These are phyloP conservation scores for Porcisia deanei DNA, from an alignment of 208 protist genomes.

Conservation along the genomic window DNA sequence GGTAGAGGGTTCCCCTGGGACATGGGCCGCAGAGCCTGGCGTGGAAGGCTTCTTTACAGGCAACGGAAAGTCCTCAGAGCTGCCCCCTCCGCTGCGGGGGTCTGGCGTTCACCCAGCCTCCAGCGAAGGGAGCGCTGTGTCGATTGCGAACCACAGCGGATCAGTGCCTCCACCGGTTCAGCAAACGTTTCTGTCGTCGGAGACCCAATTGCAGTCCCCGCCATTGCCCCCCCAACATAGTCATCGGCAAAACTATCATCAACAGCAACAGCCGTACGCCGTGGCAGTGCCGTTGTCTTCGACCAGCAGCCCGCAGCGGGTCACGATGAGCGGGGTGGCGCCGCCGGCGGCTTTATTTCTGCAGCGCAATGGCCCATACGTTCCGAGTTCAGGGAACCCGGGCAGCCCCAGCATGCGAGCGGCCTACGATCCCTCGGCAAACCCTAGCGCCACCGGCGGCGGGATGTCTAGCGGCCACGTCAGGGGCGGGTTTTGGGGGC, in stretches of 20 bases:
- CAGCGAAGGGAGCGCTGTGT: constrained; percentile 19
- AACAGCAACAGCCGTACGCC: constrained; percentile 24
- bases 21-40: neutral
- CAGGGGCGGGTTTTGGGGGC: constrained; percentile 17
- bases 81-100: neutral
- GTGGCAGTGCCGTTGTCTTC: constrained; percentile 15
- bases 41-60: neutral
- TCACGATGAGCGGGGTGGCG: neutral
- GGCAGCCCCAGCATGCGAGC: constrained; percentile 19
- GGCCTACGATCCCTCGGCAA: constrained; percentile 6
- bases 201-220: constrained; percentile 7
- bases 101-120: constrained; percentile 11
- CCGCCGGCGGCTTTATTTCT: constrained; percentile 4
- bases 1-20: neutral
- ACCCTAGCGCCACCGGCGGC: neutral
- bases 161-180: constrained; percentile 17
- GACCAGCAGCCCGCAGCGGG: constrained; percentile 3
- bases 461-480: neutral
- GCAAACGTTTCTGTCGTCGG: constrained; percentile 20
- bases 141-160: constrained; percentile 5
- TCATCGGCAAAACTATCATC: neutral
- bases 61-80: neutral
- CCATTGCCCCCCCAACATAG: neutral
- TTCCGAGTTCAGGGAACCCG: constrained; percentile 4
- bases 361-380: neutral